These are phyloP conservation scores for Heterobasidion annosum DNA, from an alignment of 1,284 basidiomycete genomes.

Conservation along the genomic window DNA sequence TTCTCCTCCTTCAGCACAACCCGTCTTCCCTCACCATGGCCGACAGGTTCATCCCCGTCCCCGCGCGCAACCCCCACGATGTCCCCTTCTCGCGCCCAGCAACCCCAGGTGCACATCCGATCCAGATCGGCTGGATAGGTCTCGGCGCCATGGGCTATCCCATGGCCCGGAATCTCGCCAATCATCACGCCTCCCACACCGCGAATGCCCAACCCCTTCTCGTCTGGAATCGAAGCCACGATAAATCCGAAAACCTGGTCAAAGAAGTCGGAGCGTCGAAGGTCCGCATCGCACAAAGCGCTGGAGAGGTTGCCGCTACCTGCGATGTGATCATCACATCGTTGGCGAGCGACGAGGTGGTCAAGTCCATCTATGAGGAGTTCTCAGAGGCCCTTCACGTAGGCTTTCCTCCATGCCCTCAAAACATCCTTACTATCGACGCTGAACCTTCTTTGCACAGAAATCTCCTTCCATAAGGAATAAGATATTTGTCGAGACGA, in stretches of 20 bases:
- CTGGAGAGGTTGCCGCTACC: slow-evolving; percentile 48
- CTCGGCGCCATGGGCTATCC: slow-evolving; percentile 62
- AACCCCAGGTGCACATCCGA: slow-evolving; percentile 30
- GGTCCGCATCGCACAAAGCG: slow-evolving; percentile 42
- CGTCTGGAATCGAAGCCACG: slow-evolving; percentile 58
- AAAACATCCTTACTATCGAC: too few species aligned
- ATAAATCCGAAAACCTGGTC: slow-evolving; percentile 48
- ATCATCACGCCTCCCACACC: slow-evolving; percentile 28
- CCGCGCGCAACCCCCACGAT: neutral
- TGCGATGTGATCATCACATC: slow-evolving; percentile 81
- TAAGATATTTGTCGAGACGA: slow-evolving; percentile 78
- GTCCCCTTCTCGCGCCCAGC: slow-evolving; percentile 54
- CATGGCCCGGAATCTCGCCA: slow-evolving; percentile 74
- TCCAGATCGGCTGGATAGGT: slow-evolving; percentile 54
- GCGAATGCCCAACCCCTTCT: slow-evolving; percentile 35
- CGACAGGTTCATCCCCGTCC: neutral
- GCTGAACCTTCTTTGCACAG: slow-evolving; percentile 15
- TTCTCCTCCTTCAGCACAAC: too few species aligned
- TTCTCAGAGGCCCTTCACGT: slow-evolving; percentile 53
- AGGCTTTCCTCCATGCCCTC: slow-evolving; percentile 4
- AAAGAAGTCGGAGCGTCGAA: slow-evolving; percentile 43
- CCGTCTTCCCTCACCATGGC: slow-evolving; percentile 5
- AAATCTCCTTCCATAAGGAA: slow-evolving; percentile 30
- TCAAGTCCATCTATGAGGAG: slow-evolving; percentile 57
- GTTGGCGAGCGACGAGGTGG: slow-evolving; percentile 67